Base-by-base conservation (phyloP, 176 grass and related monocot genomes). In the Panicum miliaceum region DNA sequence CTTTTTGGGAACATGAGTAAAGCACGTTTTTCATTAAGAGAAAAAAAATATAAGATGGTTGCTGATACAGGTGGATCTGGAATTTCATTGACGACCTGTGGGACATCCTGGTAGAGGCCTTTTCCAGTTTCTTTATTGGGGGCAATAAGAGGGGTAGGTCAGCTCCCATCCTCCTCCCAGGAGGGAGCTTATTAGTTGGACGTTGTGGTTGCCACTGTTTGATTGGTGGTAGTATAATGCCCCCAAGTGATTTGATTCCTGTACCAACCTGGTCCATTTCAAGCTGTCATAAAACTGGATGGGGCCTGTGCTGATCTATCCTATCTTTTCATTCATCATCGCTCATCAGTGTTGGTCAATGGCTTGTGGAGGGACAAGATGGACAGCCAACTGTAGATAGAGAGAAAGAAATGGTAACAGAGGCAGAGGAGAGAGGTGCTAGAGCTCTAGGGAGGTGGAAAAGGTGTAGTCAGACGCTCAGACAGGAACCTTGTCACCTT, bases 191-290 rank as follows among this genome's bases (percentile, higher is more conserved):
- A 48, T 82, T 78, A 64, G 88, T 71, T 72, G 78, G 88, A 57
- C 27, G 4, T 25, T 25, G 45, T 56, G 77, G 64, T 19, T 86
- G 48, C 72, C 78, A 86, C 27, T 45, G 37, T 29, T 77, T 64
- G 53, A 85, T 68, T 67, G 16, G 41, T 35, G 23, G 23, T 54
- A 11, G 6, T 8, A 65, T 38, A 68, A 71, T 84, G 66, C 42
- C 63, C 69, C 65, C 36, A 19, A 64, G 19, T 6, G 67, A 72
- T 89, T 85, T 76, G 71, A 38, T 81, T 76, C 82, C 48, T 82
- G 46, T 25, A 76, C 71, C 88, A 56, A 25, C 64, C 83, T 77
- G 78, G 54, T 86, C 56, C 78, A 13, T 77, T 81, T 53, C 77
- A 66, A 19, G 43, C 64, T 20, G 34, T 56, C 54, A 47, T 81